Base-by-base conservation (phyloP, 768 basidiomycete species). In the Holtermanniella nyarrowii region DNA sequence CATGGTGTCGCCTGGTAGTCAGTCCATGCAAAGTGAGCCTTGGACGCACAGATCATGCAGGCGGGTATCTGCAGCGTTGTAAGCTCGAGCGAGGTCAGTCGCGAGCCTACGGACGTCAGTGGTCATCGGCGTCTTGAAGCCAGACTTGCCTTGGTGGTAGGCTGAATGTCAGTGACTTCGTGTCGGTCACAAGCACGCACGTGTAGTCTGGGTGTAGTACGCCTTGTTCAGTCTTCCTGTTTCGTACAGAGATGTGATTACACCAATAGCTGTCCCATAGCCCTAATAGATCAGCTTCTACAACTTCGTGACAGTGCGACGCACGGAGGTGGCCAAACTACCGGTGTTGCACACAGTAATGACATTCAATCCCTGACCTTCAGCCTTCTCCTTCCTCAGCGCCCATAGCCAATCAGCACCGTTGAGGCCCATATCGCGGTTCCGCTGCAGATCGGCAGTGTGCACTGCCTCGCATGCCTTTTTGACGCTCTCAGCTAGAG, bases 321-420 rank as follows among this genome's bases (percentile, higher is more conserved):
- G 50, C 59, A 89, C 89, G 25, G 89, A 93, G 10, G 90, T 95
- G 1, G 93, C 91, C 57, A 97, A 77, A 21, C 85, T 88, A 3
- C 91, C 91, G n/a, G 91, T 97, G 70, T 96, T 96, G 74, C 91
- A 96, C 11, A 96, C 88, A 3, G 91, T 95, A 70, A 95, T 74
- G 18, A 93, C 80, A 65, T 86, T 89, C 52, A 95, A 70, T 37
- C 74, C 77, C 42, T 74, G 74, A 23, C 63, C 16, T 75, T 66
- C 5, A 67, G 70, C 41, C 75, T 77, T 50, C 46, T 60, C 54
- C 68, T 59, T 67, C 75, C 76, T 75, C 26, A 74, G 72, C 39
- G 80, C 71, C 31, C 82, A 65, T 31, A 95, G 74, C 91, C 91
- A 96, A 26, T 86, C 82, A 2, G 84, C 89, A 22, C 90, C 90